Base-by-base conservation (phyloP, 2,329 filamentous ascomycete species). In the Beauveria asiatica region DNA sequence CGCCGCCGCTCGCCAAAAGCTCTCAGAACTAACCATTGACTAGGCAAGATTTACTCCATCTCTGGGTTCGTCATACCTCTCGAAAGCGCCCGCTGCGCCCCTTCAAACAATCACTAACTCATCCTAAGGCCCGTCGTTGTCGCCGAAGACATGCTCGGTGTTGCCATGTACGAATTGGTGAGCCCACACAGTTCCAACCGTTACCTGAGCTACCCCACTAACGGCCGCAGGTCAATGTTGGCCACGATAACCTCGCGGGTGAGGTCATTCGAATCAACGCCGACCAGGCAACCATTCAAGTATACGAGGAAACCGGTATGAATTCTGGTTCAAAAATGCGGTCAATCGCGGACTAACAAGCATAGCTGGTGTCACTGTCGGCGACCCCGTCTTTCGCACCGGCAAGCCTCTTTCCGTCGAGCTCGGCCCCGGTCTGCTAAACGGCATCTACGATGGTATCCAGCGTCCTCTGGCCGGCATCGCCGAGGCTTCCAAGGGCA, bases 401-500 rank as follows among this genome's bases (percentile, higher is more conserved):
- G 90, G 92, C 75, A 97, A 97, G 83, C 94, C 94, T 65, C 81
- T 99, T 60, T 97, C 94, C 61, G 94, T 99, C 76, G 94, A 99
- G 76, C 88, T 99, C 52, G 94, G 94, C 55, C 94, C 94, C 65
- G 94, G 94, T 73, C 81, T 99, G 74, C 91, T 99, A 84, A 93
- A 97, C 79, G 97, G 94, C 67, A 99, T 99, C 75, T 99, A 97
- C 82, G 94, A 99, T 75, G 94, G 94, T 79, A 99, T 99, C 70
- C 94, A 99, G 76, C 88, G 94, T 72, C 94, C 94, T 55, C 86
- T 99, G 68, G 88, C 88, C 77, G 86, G 84, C 66, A 99, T 99
- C 70, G 81, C 90, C 67, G 79, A 87, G 45, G 76, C 83, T 53
- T 86, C 92, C 57, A 80, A 91, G 71, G 92, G 90, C 76, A 99